Evolutionary conservation across 1,284 basidiomycete genomes (phyloP), one percentile per base, ranked within the genome.

Genomic region (Sporisorium scitamineum): DNA sequence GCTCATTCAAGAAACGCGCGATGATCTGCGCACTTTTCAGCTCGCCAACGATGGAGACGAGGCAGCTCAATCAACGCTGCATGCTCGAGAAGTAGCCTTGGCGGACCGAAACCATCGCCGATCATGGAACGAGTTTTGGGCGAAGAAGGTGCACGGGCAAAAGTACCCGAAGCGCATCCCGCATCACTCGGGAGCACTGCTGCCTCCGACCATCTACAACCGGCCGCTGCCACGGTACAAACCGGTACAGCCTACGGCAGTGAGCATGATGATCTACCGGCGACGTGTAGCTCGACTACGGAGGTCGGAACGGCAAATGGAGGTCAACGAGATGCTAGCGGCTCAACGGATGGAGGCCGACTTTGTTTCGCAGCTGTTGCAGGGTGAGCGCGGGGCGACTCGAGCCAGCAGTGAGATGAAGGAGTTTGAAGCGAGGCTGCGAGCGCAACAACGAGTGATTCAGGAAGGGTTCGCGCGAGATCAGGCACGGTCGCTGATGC

Each of bases 181-280:
- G 10, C 78, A 70, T 27, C 79, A 72, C 63, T 79, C 80, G 10
- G 84, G 84, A 7, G 79, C 84, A 0, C 62, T 85, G 27, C 44
- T 85, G 18, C 71, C 80, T 1, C 81, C 84, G 0, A 70, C 76
- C 13, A 61, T 80, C 44, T 82, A 53, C 61, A 84, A 84, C 54
- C 61, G 66, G 10, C 82, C 82, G 0, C 63, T 84, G 42, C 80
- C 79, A 24, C 78, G 84, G 7, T 84, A 81, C 79, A 82, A 82
- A 52, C 83, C 83, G 14, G 68, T 72, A 16, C 84, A 85, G 61
- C 84, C 84, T 0, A 48, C 58, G 3, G 34, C 39, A 8, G 68
- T 85, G 47, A 80, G 77, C 31, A 83, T 85, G 84, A 84, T 80
- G 79, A 83, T 85, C 70, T 66, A 64, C 27, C 58, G 62, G 5